Conservation (phyloP, 805 yeast genomes). For the Yarrowia sp. region DNA sequence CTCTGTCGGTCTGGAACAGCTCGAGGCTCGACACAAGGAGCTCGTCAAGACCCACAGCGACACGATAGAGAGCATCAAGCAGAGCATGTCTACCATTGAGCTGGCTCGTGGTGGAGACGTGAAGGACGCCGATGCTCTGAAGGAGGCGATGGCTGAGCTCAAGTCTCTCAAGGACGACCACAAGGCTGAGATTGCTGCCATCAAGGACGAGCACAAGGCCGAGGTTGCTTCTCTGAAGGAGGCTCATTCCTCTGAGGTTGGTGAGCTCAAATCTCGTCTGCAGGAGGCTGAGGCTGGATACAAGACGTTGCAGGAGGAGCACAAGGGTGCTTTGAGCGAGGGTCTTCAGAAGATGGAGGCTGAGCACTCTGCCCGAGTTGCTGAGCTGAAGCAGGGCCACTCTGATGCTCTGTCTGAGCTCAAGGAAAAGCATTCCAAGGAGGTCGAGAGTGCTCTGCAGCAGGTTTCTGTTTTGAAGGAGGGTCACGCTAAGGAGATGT, state of each 20-base stretch:
- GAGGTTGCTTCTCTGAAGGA: background rate
- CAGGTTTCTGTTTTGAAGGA: background rate
- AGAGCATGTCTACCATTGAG: slow-evolving; percentile 5
- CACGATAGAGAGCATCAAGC: slow-evolving; percentile 10
- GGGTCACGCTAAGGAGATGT: background rate
- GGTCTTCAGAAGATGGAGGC: slow-evolving; percentile 1
- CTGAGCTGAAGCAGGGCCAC: background rate
- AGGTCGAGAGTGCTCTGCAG: background rate
- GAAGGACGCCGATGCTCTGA: no score
- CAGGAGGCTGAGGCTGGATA: background rate
- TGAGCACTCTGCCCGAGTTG: background rate
- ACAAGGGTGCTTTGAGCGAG: background rate
- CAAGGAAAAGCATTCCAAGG: background rate
- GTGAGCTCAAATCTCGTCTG: background rate
- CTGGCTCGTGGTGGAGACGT: slow-evolving; percentile 18
- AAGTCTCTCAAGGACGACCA: background rate
- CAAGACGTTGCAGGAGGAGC: background rate
- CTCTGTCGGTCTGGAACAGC: background rate
- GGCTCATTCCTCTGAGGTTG: background rate
- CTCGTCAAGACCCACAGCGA: background rate
- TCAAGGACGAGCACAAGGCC: background rate
- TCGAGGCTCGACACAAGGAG: background rate
- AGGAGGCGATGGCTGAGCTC: no score
- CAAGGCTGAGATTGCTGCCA: background rate
- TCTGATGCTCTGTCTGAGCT: background rate